Evolutionary conservation across 2,329 filamentous ascomycete species (phyloP).

Genomic region (Botrytis galanthina): DNA sequence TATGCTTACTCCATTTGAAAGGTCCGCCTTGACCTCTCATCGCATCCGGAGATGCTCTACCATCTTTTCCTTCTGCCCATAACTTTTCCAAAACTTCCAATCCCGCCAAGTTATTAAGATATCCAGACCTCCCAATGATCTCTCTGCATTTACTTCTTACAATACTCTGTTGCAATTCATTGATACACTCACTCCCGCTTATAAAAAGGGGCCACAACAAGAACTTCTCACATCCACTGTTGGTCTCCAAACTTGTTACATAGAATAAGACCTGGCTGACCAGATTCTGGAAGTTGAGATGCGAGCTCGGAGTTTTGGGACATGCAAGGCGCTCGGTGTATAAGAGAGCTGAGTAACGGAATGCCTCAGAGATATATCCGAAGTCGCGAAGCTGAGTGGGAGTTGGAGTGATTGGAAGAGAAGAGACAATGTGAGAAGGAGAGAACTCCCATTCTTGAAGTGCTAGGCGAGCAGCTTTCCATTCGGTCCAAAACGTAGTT

Average conservation of each 20-base stretch:
- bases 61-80: conserved; percentile 52
- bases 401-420: conserved; percentile 50
- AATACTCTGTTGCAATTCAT: conserved; percentile 72
- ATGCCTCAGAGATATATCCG: conserved; percentile 81
- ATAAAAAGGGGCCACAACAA: conserved; percentile 92
- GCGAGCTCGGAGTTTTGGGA: conserved; percentile 68
- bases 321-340: conserved; percentile 86
- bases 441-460: conserved; percentile 82
- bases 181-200: conserved; percentile 83
- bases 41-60: conserved; percentile 9
- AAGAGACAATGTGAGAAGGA: conserved; percentile 49
- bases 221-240: conserved; percentile 76
- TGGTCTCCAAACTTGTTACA: conserved; percentile 73
- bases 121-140: conserved; percentile 84
- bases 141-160: conserved; percentile 79
- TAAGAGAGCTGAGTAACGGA: conserved; percentile 83
- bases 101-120: conserved; percentile 88
- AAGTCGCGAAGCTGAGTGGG: conserved; percentile 69
- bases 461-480: conserved; percentile 73
- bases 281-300: conserved; percentile 77
- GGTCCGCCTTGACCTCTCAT: conserved; percentile 24
- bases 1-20: conserved; percentile 36
- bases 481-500: conserved; percentile 77
- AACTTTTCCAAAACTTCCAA: conserved; percentile 82
- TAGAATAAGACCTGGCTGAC: conserved; percentile 82